Percentiles rank a stretch among this genome's conserved stretches.
Conservation (phyloP, 768 basidiomycete genomes). For the Pisolithus orientalis region DNA sequence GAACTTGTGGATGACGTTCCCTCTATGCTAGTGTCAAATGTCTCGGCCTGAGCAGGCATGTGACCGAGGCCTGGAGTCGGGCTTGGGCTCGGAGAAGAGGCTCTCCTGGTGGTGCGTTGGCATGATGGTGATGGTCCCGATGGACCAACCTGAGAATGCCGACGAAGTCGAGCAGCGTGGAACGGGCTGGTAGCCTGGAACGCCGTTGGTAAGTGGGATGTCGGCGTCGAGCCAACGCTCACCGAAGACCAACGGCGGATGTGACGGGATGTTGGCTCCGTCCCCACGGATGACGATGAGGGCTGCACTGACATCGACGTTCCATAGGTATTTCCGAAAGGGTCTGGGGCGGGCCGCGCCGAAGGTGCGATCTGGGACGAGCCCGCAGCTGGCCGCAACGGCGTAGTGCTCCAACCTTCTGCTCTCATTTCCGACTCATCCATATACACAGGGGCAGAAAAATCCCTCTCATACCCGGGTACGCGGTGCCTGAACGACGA, state of each 20-base stretch:
- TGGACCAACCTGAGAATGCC: constrained; percentile 12
- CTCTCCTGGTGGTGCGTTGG: not conserved
- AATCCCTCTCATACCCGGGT: not conserved
- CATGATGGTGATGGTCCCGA: constrained; percentile 8
- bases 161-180: constrained; percentile 10
- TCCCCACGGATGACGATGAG: constrained; percentile 14
- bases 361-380: not conserved
- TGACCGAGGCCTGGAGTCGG: constrained; percentile 13
- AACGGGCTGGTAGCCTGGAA: constrained; percentile 8
- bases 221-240: constrained; percentile 14
- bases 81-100: constrained; percentile 19
- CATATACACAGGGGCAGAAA: not conserved
- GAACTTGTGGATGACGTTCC: not conserved
- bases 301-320: not conserved
- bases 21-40: not conserved
- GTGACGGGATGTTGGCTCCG: constrained; percentile 23
- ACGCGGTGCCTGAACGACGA: not conserved
- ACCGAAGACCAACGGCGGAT: constrained; percentile 27
- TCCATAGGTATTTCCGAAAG: not conserved
- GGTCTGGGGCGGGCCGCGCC: not conserved
- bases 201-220: constrained; percentile 17
- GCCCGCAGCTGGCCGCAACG: not conserved
- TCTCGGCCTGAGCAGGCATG: not conserved
- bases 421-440: not conserved
- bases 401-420: not conserved